These are phyloP conservation scores for Globisporangium solare DNA, from an alignment of 352 stramenopile species.

Conservation along the genomic window DNA sequence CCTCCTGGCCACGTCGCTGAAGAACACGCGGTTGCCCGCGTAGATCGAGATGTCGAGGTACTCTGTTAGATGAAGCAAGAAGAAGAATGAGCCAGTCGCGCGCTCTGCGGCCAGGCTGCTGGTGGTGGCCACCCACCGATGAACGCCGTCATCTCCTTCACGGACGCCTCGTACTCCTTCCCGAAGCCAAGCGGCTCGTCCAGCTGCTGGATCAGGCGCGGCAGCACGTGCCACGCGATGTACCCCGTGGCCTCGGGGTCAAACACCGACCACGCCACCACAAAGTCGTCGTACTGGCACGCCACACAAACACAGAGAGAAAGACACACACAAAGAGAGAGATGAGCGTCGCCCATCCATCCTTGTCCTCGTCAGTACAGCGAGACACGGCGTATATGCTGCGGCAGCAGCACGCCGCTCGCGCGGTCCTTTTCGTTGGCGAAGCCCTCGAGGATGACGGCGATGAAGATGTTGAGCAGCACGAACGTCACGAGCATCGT, in stretches of 20 bases:
- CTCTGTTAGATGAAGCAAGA: constrained; percentile 17
- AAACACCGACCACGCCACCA: constrained; percentile 44
- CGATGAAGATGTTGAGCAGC: constrained; percentile 87
- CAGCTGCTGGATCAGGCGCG: constrained; percentile 59
- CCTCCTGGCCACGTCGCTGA: constrained; percentile 44
- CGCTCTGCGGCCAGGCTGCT: too few relatives aligned
- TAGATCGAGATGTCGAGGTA: constrained; percentile 47
- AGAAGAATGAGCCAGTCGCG: constrained; percentile 7
- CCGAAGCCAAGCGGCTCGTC: constrained; percentile 66
- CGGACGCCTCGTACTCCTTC: constrained; percentile 28
- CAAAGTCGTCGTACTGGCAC: constrained; percentile 64
- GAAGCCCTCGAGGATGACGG: constrained; percentile 83
- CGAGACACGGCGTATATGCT: too few relatives aligned
- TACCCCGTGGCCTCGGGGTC: constrained; percentile 76
- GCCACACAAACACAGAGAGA: neutral
- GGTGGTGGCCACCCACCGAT: too few relatives aligned
- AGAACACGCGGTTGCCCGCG: constrained; percentile 52
- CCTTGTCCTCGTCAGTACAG: too few relatives aligned
- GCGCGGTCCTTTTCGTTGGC: constrained; percentile 69
- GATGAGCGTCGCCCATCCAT: neutral
- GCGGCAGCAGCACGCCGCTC: constrained; percentile 27
- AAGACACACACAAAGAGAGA: neutral
- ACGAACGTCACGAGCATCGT: constrained; percentile 80
- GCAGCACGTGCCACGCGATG: constrained; percentile 61
- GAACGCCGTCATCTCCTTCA: constrained; percentile 48